Evolutionary conservation across 306 rosid species (phyloP).

Genomic region (Lathyrus aphaca): DNA sequence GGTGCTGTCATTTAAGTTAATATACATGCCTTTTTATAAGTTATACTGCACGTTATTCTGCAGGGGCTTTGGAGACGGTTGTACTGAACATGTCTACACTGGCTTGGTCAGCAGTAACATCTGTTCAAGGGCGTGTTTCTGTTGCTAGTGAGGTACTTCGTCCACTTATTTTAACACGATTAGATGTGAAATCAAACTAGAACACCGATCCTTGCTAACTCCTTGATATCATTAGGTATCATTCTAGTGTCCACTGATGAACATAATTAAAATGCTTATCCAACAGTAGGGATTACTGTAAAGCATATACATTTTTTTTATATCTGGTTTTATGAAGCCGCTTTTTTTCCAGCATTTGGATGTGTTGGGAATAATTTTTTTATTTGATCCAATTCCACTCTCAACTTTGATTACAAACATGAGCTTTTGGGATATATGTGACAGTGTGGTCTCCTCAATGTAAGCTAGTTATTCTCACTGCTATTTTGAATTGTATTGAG

Average conservation of each 20-base stretch:
- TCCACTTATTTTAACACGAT: conserved; percentile 25
- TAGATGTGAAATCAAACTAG: conserved; percentile 28
- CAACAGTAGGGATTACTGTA: conserved; percentile 52
- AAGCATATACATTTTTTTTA: conserved; percentile 38
- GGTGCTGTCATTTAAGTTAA: conserved; percentile 14
- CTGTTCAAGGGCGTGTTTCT: conserved; percentile 86
- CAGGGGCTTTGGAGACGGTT: conserved; percentile 85
- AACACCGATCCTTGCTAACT: conserved; percentile 11
- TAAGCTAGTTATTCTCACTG: too few species aligned
- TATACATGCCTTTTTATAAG: conserved; percentile 11
- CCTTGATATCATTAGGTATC: background rate
- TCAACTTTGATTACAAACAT: too few species aligned
- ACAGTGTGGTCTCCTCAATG: too few species aligned
- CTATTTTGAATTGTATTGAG: too few species aligned
- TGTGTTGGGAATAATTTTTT: background rate
- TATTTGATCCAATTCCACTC: too few species aligned
- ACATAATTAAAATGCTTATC: conserved; percentile 42
- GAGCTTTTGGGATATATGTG: too few species aligned
- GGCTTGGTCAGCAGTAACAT: conserved; percentile 92
- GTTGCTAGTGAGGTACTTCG: conserved; percentile 86
- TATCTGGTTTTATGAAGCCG: conserved; percentile 25
- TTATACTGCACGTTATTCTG: conserved; percentile 39
- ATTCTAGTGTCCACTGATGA: conserved; percentile 31
- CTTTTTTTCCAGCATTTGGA: conserved; percentile 17
- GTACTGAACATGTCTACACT: conserved; percentile 91